Base-by-base conservation (phyloP, 2,329 filamentous ascomycete genomes). In the Cordyceps cateniannulata region DNA sequence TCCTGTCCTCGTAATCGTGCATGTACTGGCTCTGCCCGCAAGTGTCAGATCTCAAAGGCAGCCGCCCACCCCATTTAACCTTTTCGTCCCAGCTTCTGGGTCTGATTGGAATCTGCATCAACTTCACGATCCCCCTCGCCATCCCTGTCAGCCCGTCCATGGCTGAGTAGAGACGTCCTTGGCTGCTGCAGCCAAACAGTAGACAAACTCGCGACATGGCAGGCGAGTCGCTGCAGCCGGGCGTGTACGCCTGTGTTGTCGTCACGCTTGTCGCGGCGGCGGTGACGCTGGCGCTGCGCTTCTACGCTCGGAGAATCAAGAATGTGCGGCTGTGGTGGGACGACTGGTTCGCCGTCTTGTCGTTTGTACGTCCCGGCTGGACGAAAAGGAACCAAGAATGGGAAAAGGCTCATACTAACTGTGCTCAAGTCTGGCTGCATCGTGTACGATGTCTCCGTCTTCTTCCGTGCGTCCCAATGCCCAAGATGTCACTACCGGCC, bases 281-380 rank as follows among this genome's bases (percentile, higher is more conserved):
- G 16, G 25, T 52, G 10, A 48, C 59, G n/a, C 51, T 64, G 42
- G 45, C 9, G 4, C 29, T 64, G 29, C 62, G 62, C 20, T 62
- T 63, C 32, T 63, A 64, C 40, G 63, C 63, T 14, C 58, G 63
- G 16, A 52, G 29, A 7, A 42, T 62, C 10, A 64, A 62, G 24
- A 50, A 47, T 22, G 27, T 60, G 35, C 35, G 9, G 14, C 40
- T 62, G 8, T 64, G 62, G 61, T 63, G 62, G 61, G 63, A 64
- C 35, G 63, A 64, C 50, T 62, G 56, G 40, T 55, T 64, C 16
- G 63, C 63, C 4, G 38, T 63, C 2, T 35, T 63, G 42, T 60
- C 63, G 9, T 57, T 59, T 40, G 63, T 64, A 52, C 29, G 61
- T 14, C 16, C 29, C 16, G n/a, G n/a, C n/a, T n/a, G n/a, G n/a